Percentiles rank a stretch among this genome's conserved stretches.
These are phyloP conservation scores for Quercus dentata DNA, from an alignment of 306 rosid species.

Conservation along the genomic window DNA sequence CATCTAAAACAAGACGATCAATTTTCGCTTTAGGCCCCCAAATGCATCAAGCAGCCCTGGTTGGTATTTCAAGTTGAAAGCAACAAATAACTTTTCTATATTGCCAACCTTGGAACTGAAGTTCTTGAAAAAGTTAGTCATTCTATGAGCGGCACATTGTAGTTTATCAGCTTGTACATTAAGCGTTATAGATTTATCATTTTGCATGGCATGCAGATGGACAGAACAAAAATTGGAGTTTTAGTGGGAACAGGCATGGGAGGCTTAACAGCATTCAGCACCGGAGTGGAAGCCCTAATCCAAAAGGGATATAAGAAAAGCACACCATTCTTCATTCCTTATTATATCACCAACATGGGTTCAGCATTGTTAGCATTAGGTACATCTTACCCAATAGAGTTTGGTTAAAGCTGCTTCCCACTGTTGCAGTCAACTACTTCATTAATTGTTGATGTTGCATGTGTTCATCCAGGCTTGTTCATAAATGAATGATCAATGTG, in stretches of 20 bases:
- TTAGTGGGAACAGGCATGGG: constrained; percentile 76
- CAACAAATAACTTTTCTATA: too few species aligned
- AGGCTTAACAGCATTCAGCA: constrained; percentile 44
- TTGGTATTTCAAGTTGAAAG: too few species aligned
- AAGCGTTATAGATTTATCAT: neutral
- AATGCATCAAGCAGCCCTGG: too few species aligned
- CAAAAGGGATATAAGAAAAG: constrained; percentile 50
- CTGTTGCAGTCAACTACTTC: too few species aligned
- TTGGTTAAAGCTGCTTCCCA: too few species aligned
- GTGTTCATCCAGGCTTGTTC: too few species aligned
- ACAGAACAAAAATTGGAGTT: constrained; percentile 58
- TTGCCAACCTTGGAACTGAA: constrained; percentile 59
- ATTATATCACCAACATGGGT: constrained; percentile 55
- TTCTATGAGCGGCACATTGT: neutral
- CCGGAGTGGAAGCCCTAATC: constrained; percentile 46
- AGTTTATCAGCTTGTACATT: neutral
- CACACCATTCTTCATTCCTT: constrained; percentile 57
- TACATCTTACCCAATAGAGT: too few species aligned
- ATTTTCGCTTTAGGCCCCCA: too few species aligned
- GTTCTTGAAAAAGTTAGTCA: constrained; percentile 46
- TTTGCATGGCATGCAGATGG: constrained; percentile 40
- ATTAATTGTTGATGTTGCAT: too few species aligned
- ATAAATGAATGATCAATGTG: too few species aligned
- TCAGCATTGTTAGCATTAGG: constrained; percentile 58
- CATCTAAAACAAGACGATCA: too few species aligned